Base-by-base conservation (phyloP, 768 basidiomycete genomes). In the Boletus subparvulus region DNA sequence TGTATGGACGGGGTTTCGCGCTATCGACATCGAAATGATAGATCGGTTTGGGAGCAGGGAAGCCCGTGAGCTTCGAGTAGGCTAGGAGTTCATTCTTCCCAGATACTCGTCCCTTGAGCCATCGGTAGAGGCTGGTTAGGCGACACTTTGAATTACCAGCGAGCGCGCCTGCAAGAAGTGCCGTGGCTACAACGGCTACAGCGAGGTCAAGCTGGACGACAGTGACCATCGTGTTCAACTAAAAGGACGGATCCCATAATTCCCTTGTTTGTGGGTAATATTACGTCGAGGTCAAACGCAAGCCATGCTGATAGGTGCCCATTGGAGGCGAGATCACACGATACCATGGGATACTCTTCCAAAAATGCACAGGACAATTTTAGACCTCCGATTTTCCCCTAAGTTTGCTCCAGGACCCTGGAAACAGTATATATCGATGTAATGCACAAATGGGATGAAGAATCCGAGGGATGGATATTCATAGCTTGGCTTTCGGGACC, bases 1-100 rank as follows among this genome's bases (percentile, higher is more conserved):
- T 74, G 65, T 83, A 83, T 14, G 82, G 82, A 47, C 81, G 73
- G 4, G 82, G 69, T 54, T 69, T 75, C 10, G 80, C 74, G 4
- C 58, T 69, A 47, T 72, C 68, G 32, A 83, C 65, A 49, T 82
- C 66, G 50, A 84, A 83, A 26, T 75, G 58, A 24, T 56, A 60
- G 3, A 80, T 53, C 24, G 82, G 76, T 2, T 58, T 69, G 6
- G 82, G 81, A 14, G 69, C 61, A 32, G 77, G 77, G 5, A 81
- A 74, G 2, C 78, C 79, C 0, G 79, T 74, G 45, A 82, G 65
- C 36, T 73, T 61, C 49, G 78, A 73, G 55, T 77, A 82, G 62
- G 81, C 71, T 13, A 69, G 63, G 28, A 71, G 59, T 13, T 40
- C 48, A n/a, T 59, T 47, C 53, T 41, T 59, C 12, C 62, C 56